Conservation (phyloP, 805 yeast species). For the Ogataea parapolymorpha region DNA sequence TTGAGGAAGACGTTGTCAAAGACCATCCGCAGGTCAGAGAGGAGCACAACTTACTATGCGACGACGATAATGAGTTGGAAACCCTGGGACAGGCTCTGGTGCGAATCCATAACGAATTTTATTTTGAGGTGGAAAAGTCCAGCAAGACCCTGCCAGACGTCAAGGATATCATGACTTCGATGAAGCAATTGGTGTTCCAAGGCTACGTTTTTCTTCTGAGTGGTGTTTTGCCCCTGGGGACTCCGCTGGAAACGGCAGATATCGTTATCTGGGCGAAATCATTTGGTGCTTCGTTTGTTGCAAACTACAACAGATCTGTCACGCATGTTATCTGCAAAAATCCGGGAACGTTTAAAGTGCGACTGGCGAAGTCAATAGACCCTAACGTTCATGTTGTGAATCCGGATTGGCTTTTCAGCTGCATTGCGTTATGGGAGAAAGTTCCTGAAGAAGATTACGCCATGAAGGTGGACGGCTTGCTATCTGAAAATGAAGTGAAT, state of each 20-base stretch:
- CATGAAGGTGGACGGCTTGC: slow-evolving; percentile 47
- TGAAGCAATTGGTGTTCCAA: slow-evolving; percentile 65
- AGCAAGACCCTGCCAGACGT: slow-evolving; percentile 51
- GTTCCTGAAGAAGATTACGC: slow-evolving; percentile 60
- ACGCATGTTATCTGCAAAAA: slow-evolving; percentile 87
- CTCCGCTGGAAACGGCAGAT: slow-evolving; percentile 69
- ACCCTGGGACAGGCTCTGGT: slow-evolving; percentile 60
- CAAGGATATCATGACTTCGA: slow-evolving; percentile 64
- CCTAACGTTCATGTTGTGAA: slow-evolving; percentile 71
- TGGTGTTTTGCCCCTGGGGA: slow-evolving; percentile 87
- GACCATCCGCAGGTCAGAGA: slow-evolving; percentile 22
- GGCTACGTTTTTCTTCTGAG: slow-evolving; percentile 75
- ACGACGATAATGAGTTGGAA: slow-evolving; percentile 76
- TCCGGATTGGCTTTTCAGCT: slow-evolving; percentile 89
- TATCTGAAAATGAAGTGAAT: slow-evolving; percentile 44
- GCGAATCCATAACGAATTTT: slow-evolving; percentile 67
- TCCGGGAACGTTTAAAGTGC: slow-evolving; percentile 79
- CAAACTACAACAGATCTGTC: slow-evolving; percentile 65
- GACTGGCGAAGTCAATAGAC: slow-evolving; percentile 64
- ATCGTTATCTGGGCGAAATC: slow-evolving; percentile 89
- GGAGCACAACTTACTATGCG: slow-evolving; percentile 54
- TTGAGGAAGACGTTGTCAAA: slow-evolving; percentile 33
- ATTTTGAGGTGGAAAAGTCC: slow-evolving; percentile 40
- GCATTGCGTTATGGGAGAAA: slow-evolving; percentile 74
- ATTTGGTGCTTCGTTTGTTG: slow-evolving; percentile 83